phyloP scores from a whole-genome alignment of 345 rosid species.

The Clarkia xantiana region DNA sequence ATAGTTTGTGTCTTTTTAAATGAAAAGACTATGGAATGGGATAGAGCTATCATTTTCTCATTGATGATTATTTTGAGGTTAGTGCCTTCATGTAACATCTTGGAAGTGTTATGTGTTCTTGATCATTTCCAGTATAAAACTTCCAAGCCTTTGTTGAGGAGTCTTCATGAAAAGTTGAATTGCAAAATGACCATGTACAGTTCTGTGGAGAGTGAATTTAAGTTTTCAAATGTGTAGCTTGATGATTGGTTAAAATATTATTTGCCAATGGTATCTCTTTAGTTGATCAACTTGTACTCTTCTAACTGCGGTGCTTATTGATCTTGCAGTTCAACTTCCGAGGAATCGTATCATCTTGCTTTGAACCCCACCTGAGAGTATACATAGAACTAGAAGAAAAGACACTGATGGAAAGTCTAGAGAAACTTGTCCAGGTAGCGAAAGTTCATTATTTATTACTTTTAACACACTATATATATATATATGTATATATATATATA shows the following conservation, averaged over 20 bases:
- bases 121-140: too few species aligned
- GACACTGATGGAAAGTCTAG: slow-evolving; percentile 90
- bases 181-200: too few species aligned
- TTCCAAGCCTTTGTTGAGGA: too few species aligned
- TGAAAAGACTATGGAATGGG: too few species aligned
- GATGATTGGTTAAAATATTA: background rate
- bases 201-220: background rate
- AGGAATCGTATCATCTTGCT: slow-evolving; percentile 93
- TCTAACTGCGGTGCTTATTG: slow-evolving; percentile 7
- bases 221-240: too few species aligned
- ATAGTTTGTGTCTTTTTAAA: too few species aligned
- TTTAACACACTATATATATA: slow-evolving; percentile 1
- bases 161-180: too few species aligned
- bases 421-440: slow-evolving; percentile 86
- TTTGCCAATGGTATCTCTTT: background rate
- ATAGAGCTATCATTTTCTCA: too few species aligned
- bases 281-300: background rate
- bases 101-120: too few species aligned
- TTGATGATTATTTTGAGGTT: too few species aligned
- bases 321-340: slow-evolving; percentile 89
- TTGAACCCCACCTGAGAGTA: slow-evolving; percentile 80
- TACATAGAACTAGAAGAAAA: slow-evolving; percentile 92
- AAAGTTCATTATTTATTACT: slow-evolving; percentile 1
- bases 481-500: too few species aligned
- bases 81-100: too few species aligned